Evolutionary conservation across 2,329 filamentous ascomycete genomes (phyloP).

Genomic region (Cyphellophora europaea): DNA sequence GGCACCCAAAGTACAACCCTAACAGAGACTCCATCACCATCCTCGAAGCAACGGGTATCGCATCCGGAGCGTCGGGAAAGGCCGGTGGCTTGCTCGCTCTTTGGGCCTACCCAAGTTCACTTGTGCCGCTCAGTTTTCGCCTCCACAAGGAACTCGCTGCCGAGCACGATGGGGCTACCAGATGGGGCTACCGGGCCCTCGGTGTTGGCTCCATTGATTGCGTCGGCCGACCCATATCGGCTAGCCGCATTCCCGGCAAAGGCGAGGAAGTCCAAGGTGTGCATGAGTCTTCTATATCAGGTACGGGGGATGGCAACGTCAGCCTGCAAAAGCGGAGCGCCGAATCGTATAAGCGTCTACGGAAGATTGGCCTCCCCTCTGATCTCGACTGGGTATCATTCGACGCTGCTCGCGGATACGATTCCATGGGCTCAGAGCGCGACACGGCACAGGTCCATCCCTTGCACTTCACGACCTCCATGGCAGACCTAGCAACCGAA

Average conservation of each 20-base stretch:
- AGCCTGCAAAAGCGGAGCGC: conserved; percentile 48
- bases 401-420: conserved; percentile 59
- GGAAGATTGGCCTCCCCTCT: conserved; percentile 57
- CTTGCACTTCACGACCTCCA: conserved; percentile 76
- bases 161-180: conserved; percentile 65
- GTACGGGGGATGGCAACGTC: conserved; percentile 13
- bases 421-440: conserved; percentile 70
- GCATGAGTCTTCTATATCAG: conserved; percentile 8
- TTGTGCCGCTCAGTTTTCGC: conserved; percentile 77
- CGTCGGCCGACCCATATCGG: conserved; percentile 24
- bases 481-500: conserved; percentile 65
- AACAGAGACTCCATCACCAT: conserved; percentile 70
- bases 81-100: conserved; percentile 81
- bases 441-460: conserved; percentile 94
- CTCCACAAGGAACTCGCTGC: conserved; percentile 77
- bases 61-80: conserved; percentile 88
- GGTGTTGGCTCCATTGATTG: conserved; percentile 61
- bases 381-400: conserved; percentile 79
- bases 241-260: conserved; percentile 11
- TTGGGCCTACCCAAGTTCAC: conserved; percentile 79
- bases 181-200: conserved; percentile 80
- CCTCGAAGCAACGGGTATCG: conserved; percentile 75
- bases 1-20: conserved; percentile 72
- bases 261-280: conserved; percentile 21
- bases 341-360: conserved; percentile 40